Evolutionary conservation across 2,329 filamentous ascomycete species (phyloP).

Genomic region (Curvularia eragrostidis): DNA sequence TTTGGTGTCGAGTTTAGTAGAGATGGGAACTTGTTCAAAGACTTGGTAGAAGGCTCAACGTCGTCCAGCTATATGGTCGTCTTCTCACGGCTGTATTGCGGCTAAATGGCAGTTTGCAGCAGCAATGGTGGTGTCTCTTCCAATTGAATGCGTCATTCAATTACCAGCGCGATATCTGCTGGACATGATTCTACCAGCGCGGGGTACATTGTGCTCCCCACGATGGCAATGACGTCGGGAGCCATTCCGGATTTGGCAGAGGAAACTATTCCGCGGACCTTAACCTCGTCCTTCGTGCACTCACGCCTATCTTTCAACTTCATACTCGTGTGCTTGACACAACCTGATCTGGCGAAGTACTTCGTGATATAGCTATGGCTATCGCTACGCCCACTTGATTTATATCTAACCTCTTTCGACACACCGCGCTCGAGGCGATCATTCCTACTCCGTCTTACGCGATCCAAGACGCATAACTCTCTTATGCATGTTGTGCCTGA

Average conservation of each 20-base stretch:
- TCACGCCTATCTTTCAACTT: not conserved
- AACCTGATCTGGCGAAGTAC: not conserved
- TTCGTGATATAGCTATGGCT: not conserved
- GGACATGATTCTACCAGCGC: constrained; percentile 6
- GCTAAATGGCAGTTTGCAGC: constrained; percentile 27
- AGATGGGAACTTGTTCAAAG: not conserved
- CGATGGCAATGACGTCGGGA: constrained; percentile 24
- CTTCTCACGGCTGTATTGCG: constrained; percentile 17
- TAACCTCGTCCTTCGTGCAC: not conserved
- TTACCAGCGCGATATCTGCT: not conserved
- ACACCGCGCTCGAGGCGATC: not conserved
- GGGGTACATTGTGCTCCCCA: constrained; percentile 21
- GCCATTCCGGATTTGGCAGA: constrained; percentile 23
- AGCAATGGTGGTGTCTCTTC: constrained; percentile 4
- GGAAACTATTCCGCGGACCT: constrained; percentile 14
- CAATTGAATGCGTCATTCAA: constrained; percentile 13
- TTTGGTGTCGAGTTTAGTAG: not conserved
- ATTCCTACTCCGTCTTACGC: not conserved
- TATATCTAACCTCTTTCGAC: not conserved
- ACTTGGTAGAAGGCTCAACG: not conserved
- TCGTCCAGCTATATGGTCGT: constrained; percentile 1
- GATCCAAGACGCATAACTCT: not conserved
- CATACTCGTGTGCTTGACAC: not conserved
- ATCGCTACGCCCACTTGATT: no score
- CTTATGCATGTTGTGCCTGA: constrained; percentile 1